A percentile compares a stretch with the other conserved stretches of the same genome.
These are phyloP conservation scores for Cordyceps cicadae DNA, from an alignment of 2,329 filamentous ascomycete species.

Conservation along the genomic window DNA sequence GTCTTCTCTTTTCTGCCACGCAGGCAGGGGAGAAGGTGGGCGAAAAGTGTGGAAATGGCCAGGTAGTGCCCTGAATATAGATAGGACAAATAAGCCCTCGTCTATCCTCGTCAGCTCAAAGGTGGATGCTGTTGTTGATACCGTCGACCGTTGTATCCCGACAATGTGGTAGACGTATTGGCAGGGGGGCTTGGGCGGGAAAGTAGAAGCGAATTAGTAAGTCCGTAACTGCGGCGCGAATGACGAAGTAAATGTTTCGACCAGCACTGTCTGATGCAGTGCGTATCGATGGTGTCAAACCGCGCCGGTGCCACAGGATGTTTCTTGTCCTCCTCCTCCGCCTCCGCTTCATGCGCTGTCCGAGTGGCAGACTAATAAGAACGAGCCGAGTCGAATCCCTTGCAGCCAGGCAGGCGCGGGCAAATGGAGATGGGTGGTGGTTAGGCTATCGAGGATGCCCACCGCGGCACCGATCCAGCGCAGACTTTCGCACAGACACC, in stretches of 20 bases:
- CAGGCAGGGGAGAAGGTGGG: not conserved
- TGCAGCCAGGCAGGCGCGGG: not conserved
- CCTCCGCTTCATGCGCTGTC: not conserved
- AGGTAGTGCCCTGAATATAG: not conserved
- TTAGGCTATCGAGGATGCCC: not conserved
- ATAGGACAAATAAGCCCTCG: not conserved
- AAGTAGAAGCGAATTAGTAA: not conserved
- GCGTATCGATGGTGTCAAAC: not conserved
- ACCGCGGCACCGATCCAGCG: not conserved
- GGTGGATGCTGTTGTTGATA: not conserved
- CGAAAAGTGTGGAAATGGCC: not conserved
- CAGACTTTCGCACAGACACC: not conserved
- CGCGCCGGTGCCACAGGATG: not conserved
- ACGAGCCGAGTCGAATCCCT: not conserved
- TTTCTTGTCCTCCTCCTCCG: not conserved
- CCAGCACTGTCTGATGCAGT: no score
- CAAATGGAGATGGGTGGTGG: not conserved
- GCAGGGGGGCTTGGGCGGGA: not conserved
- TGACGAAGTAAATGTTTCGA: no score
- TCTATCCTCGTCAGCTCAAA: not conserved
- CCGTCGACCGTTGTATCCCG: not conserved
- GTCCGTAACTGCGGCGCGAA: not conserved
- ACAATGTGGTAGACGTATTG: not conserved
- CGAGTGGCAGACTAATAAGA: not conserved
- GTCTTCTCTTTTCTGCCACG: not conserved